Base-by-base conservation (phyloP, 2,329 filamentous ascomycete species). In the Diaporthe citrichinensis region DNA sequence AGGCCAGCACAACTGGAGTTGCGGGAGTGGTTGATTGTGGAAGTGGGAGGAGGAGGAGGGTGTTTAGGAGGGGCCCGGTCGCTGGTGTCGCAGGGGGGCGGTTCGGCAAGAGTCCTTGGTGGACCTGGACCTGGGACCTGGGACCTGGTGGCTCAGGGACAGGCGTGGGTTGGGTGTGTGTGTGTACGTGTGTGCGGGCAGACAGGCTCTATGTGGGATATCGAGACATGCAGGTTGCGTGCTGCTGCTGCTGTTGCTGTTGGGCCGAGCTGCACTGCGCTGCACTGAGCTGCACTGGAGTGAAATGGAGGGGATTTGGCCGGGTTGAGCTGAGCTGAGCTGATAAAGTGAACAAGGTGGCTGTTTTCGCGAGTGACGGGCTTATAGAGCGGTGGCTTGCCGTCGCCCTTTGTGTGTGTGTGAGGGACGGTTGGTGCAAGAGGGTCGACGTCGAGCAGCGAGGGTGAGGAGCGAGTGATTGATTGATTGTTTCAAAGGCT, bases 401-500 rank as follows among this genome's bases (percentile, higher is more conserved):
- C 49, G 65, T 55, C 49, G 34, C 65, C n/a, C 49, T 69, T 31
- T 69, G 65, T 55, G 65, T 17, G 31, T 34, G 34, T 14, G 34
- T 59, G 31, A 39, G 20, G 31, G 5, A 59, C n/a, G 61, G 61
- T 36, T 36, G 49, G 49, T 55, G 49, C 65, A 55, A 69, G 49
- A 69, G 49, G 20, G 49, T 53, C 51, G 34, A 69, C 65, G 49
- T 55, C 65, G 65, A 69, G 46, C 31, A 55, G 39, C 65, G 65
- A 69, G 46, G 65, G n/a, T 46, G 46, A 68, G 65, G 65, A 53
- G 46, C 46, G 46, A 68, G 65, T 39, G 61, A 67, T 14, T 67
- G 62, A 67, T 68, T 68, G 65, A 41, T 69, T 67, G 65, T 69
- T 69, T 69, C 65, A 69, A 69, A 69, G 65, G 49, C 65, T 55